phyloP scores from a whole-genome alignment of 257 asterid genomes.

The Capsicum chinense region DNA sequence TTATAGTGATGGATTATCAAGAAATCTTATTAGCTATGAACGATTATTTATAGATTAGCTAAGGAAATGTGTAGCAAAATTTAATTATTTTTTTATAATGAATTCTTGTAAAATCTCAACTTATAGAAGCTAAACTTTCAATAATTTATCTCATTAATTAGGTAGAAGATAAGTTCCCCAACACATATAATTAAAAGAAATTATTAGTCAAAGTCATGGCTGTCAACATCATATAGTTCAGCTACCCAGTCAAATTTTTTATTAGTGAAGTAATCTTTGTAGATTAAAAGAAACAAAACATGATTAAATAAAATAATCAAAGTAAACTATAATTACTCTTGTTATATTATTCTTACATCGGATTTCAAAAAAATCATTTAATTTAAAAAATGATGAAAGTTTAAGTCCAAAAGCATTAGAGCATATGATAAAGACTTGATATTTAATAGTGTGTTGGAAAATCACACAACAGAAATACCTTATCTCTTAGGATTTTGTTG shows the following conservation, averaged over 20 bases:
- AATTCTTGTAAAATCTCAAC: too few species aligned
- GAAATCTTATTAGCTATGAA: too few species aligned
- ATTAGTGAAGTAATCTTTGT: background rate
- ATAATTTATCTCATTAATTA: background rate
- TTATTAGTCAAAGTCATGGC: background rate
- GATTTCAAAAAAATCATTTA: background rate
- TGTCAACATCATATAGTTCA: conserved; percentile 1
- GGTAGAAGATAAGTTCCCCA: background rate
- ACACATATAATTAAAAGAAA: background rate
- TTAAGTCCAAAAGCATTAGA: background rate
- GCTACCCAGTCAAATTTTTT: background rate
- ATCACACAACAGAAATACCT: conserved; percentile 23
- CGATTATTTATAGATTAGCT: too few species aligned
- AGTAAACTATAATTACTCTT: background rate
- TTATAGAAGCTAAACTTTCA: too few species aligned
- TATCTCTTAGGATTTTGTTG: conserved; percentile 19
- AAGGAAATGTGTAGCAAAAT: too few species aligned
- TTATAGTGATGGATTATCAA: too few species aligned
- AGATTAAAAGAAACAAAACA: background rate
- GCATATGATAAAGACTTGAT: background rate
- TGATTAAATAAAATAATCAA: background rate
- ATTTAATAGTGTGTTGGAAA: background rate
- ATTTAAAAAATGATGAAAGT: background rate
- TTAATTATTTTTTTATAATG: too few species aligned
- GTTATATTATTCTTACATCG: background rate